Evolutionary conservation across 192 early-diverging fungal genomes (phyloP), one percentile per base, ranked within the genome.

Genomic region (Backusella macrospora): DNA sequence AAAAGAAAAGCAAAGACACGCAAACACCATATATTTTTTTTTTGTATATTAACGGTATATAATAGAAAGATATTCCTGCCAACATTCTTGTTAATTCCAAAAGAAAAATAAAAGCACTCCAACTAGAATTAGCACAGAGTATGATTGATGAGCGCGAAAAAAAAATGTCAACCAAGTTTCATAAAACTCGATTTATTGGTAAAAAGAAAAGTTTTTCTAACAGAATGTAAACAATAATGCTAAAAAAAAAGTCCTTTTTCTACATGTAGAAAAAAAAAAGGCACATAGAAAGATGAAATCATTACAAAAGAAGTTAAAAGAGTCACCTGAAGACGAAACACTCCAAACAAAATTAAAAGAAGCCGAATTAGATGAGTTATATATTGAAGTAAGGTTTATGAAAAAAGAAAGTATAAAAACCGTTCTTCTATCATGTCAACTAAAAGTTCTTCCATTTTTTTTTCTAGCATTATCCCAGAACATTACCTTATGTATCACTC

Each of bases 221-320:
- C n/a, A n/a, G n/a, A n/a, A n/a, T n/a, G n/a, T n/a, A n/a, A n/a
- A n/a, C n/a, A n/a, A n/a, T n/a, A n/a, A n/a, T n/a, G n/a, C n/a
- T n/a, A 12, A 29, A 46, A 34, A n/a, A 8, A 1, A 0, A 1
- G 37, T 15, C 12, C 1, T 12, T n/a, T 12, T 21, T 13, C 5
- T 66, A 43, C 5, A 23, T 65, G 26, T 63, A 72, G 71, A 72
- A 45, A 62, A 44, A 38, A 72, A 63, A 72, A 72, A 72, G 71
- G 42, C 48, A 9, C 23, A 72, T 18, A 21, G 71, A 45, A 72
- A 47, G 48, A 16, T 64, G 14, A 62, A 45, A 0, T 14, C 45
- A 12, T 29, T n/a, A 65, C n/a, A n/a, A n/a, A 15, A 40, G 0
- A 42, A 38, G 9, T 46, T 64, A 14, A 16, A 45, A 18, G 71